Base-by-base conservation (phyloP, 306 rosid species). In the Betula pendula region DNA sequence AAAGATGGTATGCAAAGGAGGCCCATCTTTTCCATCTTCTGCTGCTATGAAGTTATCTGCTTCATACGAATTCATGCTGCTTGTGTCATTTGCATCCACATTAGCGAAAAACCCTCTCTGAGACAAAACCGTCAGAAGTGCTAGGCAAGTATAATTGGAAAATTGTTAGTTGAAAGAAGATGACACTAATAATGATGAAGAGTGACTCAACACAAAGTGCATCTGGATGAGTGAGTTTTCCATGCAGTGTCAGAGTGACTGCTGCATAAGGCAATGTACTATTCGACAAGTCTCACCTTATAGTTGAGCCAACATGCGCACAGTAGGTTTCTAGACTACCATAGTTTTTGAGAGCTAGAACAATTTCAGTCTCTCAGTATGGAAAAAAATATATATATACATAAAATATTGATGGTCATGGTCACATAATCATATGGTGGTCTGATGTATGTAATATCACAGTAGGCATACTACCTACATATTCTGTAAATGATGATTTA, bases 81-180 rank as follows among this genome's bases (percentile, higher is more conserved):
- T 75, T 72, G 48, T 52, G 60, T 85, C 83, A 78, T 73, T 79
- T 86, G 86, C 82, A 84, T 62, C 79, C 83, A 76, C 86, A 77
- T 82, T 86, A 63, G 81, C 77, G 52, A 92, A 76, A 65, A 87
- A 73, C 87, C 92, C 90, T 77, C 92, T 84, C 84, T 69, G 90
- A 70, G 91, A 87, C 83, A 94, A 83, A 44, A 92, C 88, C 22
- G 92, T 88, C 88, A 94, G 79, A 77, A 94, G 91, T 15, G 95
- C 98, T 90, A 74, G 45, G 56, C 69, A 86, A 88, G 50, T 65
- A 77, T 38, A 76, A 45, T 27, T 8, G 22, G 59, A 71, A 81
- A 60, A 80, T 40, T 75, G 74, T 84, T 74, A 81, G 75, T 72
- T 59, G 49, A 48, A 73, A 81, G 27, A 68, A 76, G 58, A 72